phyloP scores from a whole-genome alignment of 768 basidiomycete genomes.

The Leccinum longicurvipes region DNA sequence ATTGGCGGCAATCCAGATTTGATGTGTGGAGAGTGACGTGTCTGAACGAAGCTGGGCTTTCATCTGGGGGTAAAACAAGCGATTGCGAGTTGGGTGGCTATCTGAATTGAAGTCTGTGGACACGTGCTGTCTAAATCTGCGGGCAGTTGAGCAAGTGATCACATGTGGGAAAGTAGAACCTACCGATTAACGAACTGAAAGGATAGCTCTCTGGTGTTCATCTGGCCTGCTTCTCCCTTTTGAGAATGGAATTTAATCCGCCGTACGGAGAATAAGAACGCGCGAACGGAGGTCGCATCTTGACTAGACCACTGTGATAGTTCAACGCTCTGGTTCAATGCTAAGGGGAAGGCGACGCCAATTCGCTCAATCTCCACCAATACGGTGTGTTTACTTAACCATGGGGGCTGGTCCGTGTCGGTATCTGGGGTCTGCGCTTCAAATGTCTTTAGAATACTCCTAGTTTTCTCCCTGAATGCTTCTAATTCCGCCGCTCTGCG shows the following conservation, averaged over 20 bases:
- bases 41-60: conserved; percentile 65
- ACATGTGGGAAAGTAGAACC: conserved; percentile 17
- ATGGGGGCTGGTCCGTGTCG: conserved; percentile 34
- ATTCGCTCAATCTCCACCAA: conserved; percentile 59
- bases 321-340: conserved; percentile 55
- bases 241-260: conserved; percentile 70
- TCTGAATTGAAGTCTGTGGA: conserved; percentile 69
- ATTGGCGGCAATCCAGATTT: conserved; percentile 59
- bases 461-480: conserved; percentile 81
- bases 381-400: conserved; percentile 56
- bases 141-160: conserved; percentile 3
- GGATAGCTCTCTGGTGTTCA: conserved; percentile 66
- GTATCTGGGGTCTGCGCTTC: conserved; percentile 50
- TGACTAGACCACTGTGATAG: conserved; percentile 39
- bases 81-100: conserved; percentile 65
- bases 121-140: conserved; percentile 75
- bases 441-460: conserved; percentile 67
- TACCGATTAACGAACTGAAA: conserved; percentile 85
- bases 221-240: conserved; percentile 76
- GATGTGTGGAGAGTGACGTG: conserved; percentile 43
- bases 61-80: conserved; percentile 79
- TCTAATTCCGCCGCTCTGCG: conserved; percentile 74
- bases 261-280: conserved; percentile 83
- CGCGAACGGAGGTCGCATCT: conserved; percentile 53
- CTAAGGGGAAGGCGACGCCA: conserved; percentile 89